phyloP scores from a whole-genome alignment of 1,139 yeast species.

The Pichia sp. region DNA sequence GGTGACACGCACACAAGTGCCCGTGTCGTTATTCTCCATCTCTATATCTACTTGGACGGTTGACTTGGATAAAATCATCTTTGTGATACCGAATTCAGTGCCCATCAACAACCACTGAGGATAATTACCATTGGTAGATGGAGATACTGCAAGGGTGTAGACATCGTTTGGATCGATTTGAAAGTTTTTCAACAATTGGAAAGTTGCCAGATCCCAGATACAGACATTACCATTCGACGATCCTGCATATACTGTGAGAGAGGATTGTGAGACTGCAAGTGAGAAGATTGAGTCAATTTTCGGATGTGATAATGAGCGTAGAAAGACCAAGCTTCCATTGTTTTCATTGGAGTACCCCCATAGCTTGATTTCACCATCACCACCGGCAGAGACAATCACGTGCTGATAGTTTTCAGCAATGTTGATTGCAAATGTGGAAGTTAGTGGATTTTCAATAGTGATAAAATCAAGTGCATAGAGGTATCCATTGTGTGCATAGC shows the following conservation, averaged over 20 bases:
- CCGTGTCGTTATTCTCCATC: constrained; percentile 24
- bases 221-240: constrained; percentile 65
- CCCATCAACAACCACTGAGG: constrained; percentile 45
- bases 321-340: constrained; percentile 21
- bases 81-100: constrained; percentile 51
- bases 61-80: constrained; percentile 44
- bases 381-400: constrained; percentile 67
- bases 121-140: constrained; percentile 35
- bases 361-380: constrained; percentile 78
- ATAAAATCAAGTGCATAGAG: constrained; percentile 61
- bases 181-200: constrained; percentile 61
- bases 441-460: constrained; percentile 19
- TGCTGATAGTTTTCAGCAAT: constrained; percentile 35
- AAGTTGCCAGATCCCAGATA: constrained; percentile 80
- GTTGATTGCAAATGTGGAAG: constrained; percentile 22
- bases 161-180: constrained; percentile 47
- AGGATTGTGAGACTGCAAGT: constrained; percentile 40
- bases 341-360: constrained; percentile 48
- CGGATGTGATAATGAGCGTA: constrained; percentile 55
- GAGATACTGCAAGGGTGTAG: constrained; percentile 47
- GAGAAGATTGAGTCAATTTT: constrained; percentile 57
- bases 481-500: constrained; percentile 90
- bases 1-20: constrained; percentile 13
- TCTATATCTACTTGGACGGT: constrained; percentile 34
- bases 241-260: constrained; percentile 69